phyloP scores from a whole-genome alignment of 2,329 filamentous ascomycete genomes.

The Fusarium goolgardi region DNA sequence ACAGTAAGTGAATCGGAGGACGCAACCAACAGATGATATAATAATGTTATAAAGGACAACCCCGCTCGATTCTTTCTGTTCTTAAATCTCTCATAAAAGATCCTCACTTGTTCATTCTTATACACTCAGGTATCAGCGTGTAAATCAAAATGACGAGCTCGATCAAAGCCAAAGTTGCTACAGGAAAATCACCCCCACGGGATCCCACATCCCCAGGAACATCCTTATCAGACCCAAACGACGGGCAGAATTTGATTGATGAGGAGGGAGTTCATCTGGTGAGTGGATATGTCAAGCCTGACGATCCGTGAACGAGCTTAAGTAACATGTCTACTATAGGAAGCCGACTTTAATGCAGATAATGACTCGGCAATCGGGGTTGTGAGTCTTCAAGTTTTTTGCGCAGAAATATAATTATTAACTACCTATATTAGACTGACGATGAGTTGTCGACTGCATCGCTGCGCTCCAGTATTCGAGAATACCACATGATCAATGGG shows the following conservation, averaged over 20 bases:
- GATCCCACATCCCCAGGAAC: fast-evolving
- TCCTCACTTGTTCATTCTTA: background rate
- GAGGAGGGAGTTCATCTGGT: background rate
- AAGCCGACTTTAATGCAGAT: background rate
- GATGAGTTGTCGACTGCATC: conserved; percentile 34
- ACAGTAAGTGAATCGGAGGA: background rate
- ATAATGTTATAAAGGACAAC: background rate
- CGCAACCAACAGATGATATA: background rate
- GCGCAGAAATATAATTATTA: fast-evolving
- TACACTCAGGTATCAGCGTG: background rate
- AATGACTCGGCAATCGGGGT: conserved; percentile 19
- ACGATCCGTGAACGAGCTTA: background rate
- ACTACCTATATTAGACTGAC: background rate
- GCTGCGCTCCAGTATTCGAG: conserved; percentile 27
- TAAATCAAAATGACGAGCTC: background rate
- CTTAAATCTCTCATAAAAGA: background rate
- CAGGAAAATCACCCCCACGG: fast-evolving
- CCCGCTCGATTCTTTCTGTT: background rate
- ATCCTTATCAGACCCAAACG: fast-evolving
- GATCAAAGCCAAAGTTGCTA: fast-evolving
- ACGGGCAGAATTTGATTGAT: fast-evolving
- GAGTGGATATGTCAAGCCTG: fast-evolving
- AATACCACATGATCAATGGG: conserved; percentile 29
- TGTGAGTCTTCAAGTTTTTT: background rate
- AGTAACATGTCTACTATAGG: background rate